These are phyloP conservation scores for Colletotrichum melonis DNA, from an alignment of 2,329 filamentous ascomycete species.

Conservation along the genomic window DNA sequence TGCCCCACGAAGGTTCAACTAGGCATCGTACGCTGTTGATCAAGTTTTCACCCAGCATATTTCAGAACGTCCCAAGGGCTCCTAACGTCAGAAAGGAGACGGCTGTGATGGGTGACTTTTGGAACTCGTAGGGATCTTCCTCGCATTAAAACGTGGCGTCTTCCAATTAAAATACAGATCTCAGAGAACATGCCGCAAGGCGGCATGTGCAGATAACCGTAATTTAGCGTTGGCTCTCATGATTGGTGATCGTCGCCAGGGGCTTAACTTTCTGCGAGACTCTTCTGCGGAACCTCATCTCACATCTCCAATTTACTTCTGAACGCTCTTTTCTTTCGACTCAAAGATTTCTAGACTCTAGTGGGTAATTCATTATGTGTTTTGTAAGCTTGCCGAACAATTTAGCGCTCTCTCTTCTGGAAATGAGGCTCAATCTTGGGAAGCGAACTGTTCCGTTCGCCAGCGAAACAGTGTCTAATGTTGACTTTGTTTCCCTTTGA, in stretches of 20 bases:
- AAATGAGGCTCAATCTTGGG: neutral
- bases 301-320: neutral
- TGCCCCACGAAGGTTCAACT: neutral
- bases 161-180: neutral
- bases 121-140: neutral
- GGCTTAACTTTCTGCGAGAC: neutral
- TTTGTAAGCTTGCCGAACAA: neutral
- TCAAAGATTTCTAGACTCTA: neutral
- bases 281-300: conserved; percentile 10
- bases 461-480: conserved; percentile 19
- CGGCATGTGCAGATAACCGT: neutral
- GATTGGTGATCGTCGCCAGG: neutral
- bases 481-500: conserved; percentile 10
- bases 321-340: neutral
- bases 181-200: too few species aligned
- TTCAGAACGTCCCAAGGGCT: neutral
- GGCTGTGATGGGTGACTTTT: neutral
- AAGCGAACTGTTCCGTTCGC: neutral
- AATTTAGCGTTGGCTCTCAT: neutral
- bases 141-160: neutral
- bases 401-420: neutral
- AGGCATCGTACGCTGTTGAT: neutral
- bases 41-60: neutral
- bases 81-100: neutral
- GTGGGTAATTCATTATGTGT: neutral